A percentile compares a stretch with the other conserved stretches of the same genome.
Evolutionary conservation across 345 rosid genomes (phyloP).

Genomic region (Crucihimalaya himalaica): DNA sequence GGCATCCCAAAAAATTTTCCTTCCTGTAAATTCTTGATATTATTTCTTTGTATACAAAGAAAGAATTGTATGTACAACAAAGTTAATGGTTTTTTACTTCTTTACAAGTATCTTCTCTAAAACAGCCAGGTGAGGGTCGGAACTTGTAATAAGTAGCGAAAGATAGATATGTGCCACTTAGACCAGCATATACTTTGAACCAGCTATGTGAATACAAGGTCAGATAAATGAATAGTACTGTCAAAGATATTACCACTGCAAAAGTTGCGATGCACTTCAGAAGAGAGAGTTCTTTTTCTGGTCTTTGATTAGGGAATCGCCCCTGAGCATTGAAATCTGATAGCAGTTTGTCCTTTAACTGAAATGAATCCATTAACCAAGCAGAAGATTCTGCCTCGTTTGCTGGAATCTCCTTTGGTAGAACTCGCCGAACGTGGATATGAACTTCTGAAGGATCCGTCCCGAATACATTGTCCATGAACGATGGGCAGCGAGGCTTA

Average conservation of each 20-base stretch:
- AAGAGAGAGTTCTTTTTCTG: slow-evolving; percentile 53
- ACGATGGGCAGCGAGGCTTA: slow-evolving; percentile 66
- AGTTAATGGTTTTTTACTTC: slow-evolving; percentile 32
- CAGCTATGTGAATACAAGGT: slow-evolving; percentile 55
- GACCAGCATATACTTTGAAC: slow-evolving; percentile 59
- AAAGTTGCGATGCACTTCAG: slow-evolving; percentile 53
- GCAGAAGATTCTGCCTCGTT: slow-evolving; percentile 51
- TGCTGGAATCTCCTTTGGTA: slow-evolving; percentile 48
- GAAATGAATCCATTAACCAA: slow-evolving; percentile 65
- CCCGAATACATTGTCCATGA: slow-evolving; percentile 82
- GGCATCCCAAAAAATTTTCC: background rate
- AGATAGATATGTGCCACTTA: slow-evolving; percentile 57
- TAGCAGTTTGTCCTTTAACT: slow-evolving; percentile 63
- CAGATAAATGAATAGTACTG: slow-evolving; percentile 56
- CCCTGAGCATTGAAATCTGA: slow-evolving; percentile 60
- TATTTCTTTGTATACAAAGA: slow-evolving; percentile 31
- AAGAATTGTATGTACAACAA: slow-evolving; percentile 36
- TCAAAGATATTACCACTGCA: slow-evolving; percentile 50
- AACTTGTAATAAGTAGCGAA: slow-evolving; percentile 53
- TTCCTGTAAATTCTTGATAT: slow-evolving; percentile 31
- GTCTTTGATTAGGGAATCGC: slow-evolving; percentile 54
- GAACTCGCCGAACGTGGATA: slow-evolving; percentile 63
- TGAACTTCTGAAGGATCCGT: slow-evolving; percentile 85
- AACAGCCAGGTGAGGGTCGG: slow-evolving; percentile 45
- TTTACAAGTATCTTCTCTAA: slow-evolving; percentile 37